Conservation (phyloP, 1,139 yeast genomes). For the Candida sojae region DNA sequence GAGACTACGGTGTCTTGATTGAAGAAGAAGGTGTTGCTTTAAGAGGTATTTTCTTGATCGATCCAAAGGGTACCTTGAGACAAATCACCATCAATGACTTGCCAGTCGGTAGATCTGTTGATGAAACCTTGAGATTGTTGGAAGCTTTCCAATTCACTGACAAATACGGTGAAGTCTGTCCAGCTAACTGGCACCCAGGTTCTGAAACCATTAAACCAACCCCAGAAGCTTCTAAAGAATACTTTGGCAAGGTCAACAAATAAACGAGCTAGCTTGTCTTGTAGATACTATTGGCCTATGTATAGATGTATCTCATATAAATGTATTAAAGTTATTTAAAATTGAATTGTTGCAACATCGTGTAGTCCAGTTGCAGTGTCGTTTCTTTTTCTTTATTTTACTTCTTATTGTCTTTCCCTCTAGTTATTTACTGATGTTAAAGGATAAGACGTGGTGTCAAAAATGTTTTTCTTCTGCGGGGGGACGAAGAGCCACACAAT, state of each 20-base stretch:
- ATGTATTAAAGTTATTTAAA: no score
- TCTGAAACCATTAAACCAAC: slow-evolving; percentile 90
- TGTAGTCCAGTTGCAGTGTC: no score
- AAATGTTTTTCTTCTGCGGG: neutral
- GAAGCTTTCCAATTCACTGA: slow-evolving; percentile 99
- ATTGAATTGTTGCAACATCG: no score
- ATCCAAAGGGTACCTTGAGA: slow-evolving; percentile 92
- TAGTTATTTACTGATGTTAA: neutral
- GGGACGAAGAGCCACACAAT: neutral
- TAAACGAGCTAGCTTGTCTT: slow-evolving; percentile 4
- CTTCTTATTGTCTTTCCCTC: no score
- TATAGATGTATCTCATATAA: neutral
- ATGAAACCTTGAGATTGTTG: slow-evolving; percentile 93
- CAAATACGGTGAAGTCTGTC: slow-evolving; percentile 97
- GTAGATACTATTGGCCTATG: neutral
- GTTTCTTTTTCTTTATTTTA: no score
- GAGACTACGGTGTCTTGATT: slow-evolving; percentile 94
- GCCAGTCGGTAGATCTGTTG: slow-evolving; percentile 98
- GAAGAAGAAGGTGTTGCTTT: slow-evolving; percentile 96
- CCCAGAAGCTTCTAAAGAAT: slow-evolving; percentile 78
- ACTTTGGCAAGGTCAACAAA: slow-evolving; percentile 63
- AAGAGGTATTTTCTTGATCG: slow-evolving; percentile 97
- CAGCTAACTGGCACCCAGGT: slow-evolving; percentile 99
- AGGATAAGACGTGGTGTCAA: neutral
- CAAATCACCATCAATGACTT: slow-evolving; percentile 97